Evolutionary conservation across 225 moss, liverwort and hornwort species (phyloP), one percentile per base, ranked within the genome.

Genomic region (Takakia lepidozioides): DNA sequence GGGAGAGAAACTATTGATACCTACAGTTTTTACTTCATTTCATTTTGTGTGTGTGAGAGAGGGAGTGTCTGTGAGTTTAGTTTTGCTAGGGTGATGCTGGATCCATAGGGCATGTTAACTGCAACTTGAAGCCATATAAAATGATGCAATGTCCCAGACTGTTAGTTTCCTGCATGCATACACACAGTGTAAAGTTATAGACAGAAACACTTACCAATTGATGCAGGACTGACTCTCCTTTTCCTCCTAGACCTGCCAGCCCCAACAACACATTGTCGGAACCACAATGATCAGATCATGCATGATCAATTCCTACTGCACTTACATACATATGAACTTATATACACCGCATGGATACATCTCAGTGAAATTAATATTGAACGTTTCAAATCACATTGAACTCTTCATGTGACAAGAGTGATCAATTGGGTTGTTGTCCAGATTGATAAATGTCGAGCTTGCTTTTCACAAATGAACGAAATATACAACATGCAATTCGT

Each of bases 211-310:
- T 41, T 17, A 17, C 41, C 41, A 17, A 19, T 20, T 41, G 61
- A 40, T 19, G 58, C 57, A 36, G 57, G 57, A 26, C 56, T 46
- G 54, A 46, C 46, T 68, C 61, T 64, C 54, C 64, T 60, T 29
- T 54, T 67, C 57, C 64, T 68, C 67, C 54, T 62, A 56, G 73
- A 78, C 52, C 68, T 73, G 62, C 69, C 72, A 61, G 38, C 62
- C 60, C 28, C 42, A 57, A 57, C 64, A 56, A 46, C 63, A 76
- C 17, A 19, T 17, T 19, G 41, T 8, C n/a, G 7, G 18, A 41
- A 41, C 3, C 16, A 71, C 43, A 63, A 48, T 2, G 45, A 46
- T 9, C 45, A 56, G 14, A 46, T 46, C 10, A 13, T 20, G 20
- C n/a, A n/a, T n/a, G n/a, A n/a, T n/a, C n/a, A n/a, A n/a, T n/a